Conservation (phyloP, 768 basidiomycete species). For the Rhodosporidiobolus sp. region DNA sequence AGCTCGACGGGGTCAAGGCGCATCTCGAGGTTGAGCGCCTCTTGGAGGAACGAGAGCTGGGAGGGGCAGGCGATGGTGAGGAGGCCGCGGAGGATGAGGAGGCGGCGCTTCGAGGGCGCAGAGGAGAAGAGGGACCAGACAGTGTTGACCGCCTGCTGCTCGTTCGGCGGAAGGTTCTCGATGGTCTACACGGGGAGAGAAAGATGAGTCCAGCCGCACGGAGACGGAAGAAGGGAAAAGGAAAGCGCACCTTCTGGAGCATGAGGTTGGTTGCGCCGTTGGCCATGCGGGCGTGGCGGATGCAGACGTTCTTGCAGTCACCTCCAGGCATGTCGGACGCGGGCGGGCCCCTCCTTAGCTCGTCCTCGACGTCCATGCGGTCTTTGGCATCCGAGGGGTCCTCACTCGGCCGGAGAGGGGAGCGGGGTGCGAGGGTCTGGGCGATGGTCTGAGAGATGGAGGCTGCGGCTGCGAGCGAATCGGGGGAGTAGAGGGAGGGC, state of each 20-base stretch:
- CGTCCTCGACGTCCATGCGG: constrained; percentile 34
- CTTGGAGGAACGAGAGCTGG: constrained; percentile 90
- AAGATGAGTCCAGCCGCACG: not conserved
- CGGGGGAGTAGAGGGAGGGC: constrained; percentile 26
- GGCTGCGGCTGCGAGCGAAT: constrained; percentile 13
- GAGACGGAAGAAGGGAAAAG: not conserved
- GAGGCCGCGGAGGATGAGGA: constrained; percentile 90
- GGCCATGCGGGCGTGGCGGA: constrained; percentile 92
- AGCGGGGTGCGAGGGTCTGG: constrained; percentile 11
- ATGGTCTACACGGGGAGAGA: constrained; percentile 63
- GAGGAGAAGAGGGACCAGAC: constrained; percentile 97
- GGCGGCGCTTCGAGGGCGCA: constrained; percentile 82
- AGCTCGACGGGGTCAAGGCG: constrained; percentile 90
- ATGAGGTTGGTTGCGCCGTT: constrained; percentile 89
- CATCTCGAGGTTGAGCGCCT: constrained; percentile 85
- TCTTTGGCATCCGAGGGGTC: not conserved
- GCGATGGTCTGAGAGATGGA: constrained; percentile 22
- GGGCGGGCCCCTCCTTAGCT: constrained; percentile 30
- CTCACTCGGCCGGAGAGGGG: not conserved
- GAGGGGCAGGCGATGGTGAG: constrained; percentile 99
- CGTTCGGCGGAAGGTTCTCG: constrained; percentile 74
- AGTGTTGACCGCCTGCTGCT: constrained; percentile 80
- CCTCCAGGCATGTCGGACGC: constrained; percentile 36
- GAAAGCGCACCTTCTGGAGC: constrained; percentile 71
- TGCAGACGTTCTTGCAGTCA: constrained; percentile 69